Conservation (phyloP, 2,329 filamentous ascomycete genomes). For the Sporothrix brunneoviolacea region DNA sequence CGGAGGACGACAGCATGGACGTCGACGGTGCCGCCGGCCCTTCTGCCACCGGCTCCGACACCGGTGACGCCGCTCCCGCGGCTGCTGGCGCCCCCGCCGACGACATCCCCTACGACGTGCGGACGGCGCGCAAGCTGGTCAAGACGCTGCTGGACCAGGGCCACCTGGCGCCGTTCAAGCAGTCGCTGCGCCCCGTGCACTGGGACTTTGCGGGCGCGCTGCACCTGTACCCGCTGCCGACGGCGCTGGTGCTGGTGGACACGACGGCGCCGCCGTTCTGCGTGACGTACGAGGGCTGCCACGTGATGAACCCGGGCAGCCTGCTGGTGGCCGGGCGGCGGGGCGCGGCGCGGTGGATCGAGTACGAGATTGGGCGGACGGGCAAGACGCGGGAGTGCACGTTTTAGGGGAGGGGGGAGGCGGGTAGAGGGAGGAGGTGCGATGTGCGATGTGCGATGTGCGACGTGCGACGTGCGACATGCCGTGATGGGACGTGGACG, state of each 20-base stretch:
- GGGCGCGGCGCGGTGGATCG: slow-evolving; percentile 72
- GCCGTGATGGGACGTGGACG: too few species aligned
- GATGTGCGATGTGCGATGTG: too few species aligned
- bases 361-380: slow-evolving; percentile 66
- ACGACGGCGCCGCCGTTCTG: slow-evolving; percentile 74
- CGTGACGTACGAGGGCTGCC: slow-evolving; percentile 88
- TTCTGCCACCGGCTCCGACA: slow-evolving; percentile 12
- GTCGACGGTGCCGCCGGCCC: slow-evolving; percentile 31
- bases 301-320: slow-evolving; percentile 86
- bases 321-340: slow-evolving; percentile 64
- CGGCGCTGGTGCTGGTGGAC: slow-evolving; percentile 76
- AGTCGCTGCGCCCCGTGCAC: slow-evolving; percentile 71
- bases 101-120: slow-evolving; percentile 42
- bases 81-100: slow-evolving; percentile 4
- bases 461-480: too few species aligned
- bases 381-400: slow-evolving; percentile 59
- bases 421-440: too few species aligned
- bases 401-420: slow-evolving; percentile 33
- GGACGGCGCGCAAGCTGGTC: slow-evolving; percentile 67
- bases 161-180: slow-evolving; percentile 77
- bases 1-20: slow-evolving; percentile 35
- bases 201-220: slow-evolving; percentile 80
- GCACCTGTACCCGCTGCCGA: slow-evolving; percentile 82
- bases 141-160: slow-evolving; percentile 91
- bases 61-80: not conserved